A percentile compares a stretch with the other conserved stretches of the same genome.
Conservation (phyloP, 163 green algal genomes). For the Chlorella variabilis region DNA sequence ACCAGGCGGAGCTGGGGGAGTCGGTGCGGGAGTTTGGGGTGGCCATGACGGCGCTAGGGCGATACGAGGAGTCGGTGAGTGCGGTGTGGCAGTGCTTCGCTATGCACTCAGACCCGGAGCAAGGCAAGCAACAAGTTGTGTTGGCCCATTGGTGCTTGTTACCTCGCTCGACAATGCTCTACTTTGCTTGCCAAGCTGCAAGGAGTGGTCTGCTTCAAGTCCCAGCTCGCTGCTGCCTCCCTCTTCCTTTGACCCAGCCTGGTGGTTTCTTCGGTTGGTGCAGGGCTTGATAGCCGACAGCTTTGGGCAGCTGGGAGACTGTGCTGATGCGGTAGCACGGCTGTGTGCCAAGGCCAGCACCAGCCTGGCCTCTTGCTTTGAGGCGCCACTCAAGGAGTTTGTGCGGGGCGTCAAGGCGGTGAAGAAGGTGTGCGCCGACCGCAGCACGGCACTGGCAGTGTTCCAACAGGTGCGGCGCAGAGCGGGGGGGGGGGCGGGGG, state of each 20-base stretch:
- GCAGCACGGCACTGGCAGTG: conserved; percentile 54
- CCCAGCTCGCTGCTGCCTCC: too few species aligned
- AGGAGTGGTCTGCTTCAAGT: too few species aligned
- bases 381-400: conserved; percentile 78
- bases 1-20: conserved; percentile 75
- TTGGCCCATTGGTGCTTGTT: too few species aligned
- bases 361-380: conserved; percentile 54
- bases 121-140: too few species aligned
- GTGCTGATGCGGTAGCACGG: conserved; percentile 10
- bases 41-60: conserved; percentile 52
- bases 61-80: conserved; percentile 33
- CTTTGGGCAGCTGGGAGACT: conserved; percentile 42
- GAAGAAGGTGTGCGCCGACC: conserved; percentile 72
- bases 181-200: too few species aligned
- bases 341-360: conserved; percentile 30
- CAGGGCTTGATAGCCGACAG: conserved; percentile 28
- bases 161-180: too few species aligned
- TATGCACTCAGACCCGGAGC: too few species aligned
- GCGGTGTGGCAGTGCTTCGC: background rate
- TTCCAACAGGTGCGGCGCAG: conserved; percentile 40
- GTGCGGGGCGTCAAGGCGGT: conserved; percentile 70
- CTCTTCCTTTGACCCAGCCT: too few species aligned
- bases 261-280: conserved; percentile 7
- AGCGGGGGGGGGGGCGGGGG: too few species aligned
- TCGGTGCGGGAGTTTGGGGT: conserved; percentile 80